Evolutionary conservation across 352 stramenopile genomes (phyloP).

Genomic region (Pythium sp.): DNA sequence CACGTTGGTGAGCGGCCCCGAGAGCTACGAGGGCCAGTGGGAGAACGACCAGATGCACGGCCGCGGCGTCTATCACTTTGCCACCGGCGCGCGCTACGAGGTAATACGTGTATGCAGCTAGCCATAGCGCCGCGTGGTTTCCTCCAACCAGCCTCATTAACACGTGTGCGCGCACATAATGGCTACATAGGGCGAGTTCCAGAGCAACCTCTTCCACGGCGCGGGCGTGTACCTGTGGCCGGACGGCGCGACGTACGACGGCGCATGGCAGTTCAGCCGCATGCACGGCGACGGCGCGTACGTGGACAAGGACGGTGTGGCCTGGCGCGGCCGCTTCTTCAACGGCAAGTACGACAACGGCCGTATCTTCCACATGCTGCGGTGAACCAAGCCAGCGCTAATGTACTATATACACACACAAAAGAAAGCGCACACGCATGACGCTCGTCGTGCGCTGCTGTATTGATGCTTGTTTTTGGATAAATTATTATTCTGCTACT

Average conservation of each 20-base stretch:
- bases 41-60: conserved; percentile 69
- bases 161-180: background rate
- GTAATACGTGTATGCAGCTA: conserved; percentile 8
- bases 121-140: no score
- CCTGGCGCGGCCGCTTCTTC: conserved; percentile 65
- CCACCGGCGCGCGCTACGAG: conserved; percentile 70
- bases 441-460: no score
- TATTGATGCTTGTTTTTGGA: background rate
- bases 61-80: conserved; percentile 57
- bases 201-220: conserved; percentile 59
- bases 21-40: conserved; percentile 68
- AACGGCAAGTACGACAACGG: conserved; percentile 87
- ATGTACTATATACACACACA: background rate
- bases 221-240: conserved; percentile 60
- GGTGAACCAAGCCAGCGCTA: conserved; percentile 26
- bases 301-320: conserved; percentile 71
- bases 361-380: conserved; percentile 71
- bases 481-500: conserved; percentile 10
- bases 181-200: conserved; percentile 47
- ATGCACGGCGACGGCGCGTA: conserved; percentile 78
- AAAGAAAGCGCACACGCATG: background rate
- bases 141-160: background rate
- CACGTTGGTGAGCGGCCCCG: conserved; percentile 44
- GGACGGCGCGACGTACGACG: conserved; percentile 64
- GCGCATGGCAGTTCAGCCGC: conserved; percentile 54